phyloP scores from a whole-genome alignment of 768 basidiomycete genomes.

The Lyophyllum shimeji region DNA sequence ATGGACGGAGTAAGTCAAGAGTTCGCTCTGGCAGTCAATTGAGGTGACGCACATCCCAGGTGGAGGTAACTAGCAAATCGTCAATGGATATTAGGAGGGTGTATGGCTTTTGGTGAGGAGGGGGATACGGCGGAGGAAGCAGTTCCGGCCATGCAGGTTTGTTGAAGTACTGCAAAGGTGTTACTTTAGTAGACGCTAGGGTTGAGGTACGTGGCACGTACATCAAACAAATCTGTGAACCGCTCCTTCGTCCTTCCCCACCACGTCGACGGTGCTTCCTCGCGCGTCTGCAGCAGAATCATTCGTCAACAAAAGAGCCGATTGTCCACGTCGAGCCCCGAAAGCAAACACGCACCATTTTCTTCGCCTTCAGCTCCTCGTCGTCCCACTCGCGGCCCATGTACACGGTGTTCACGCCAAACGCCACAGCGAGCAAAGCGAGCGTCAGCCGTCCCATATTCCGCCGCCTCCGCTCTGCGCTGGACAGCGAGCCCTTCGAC shows the following conservation, averaged over 20 bases:
- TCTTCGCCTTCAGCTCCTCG: constrained; percentile 65
- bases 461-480: constrained; percentile 71
- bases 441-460: constrained; percentile 55
- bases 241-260: constrained; percentile 66
- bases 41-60: constrained; percentile 84
- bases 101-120: constrained; percentile 85
- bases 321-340: not conserved
- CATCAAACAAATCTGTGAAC: constrained; percentile 67
- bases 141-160: constrained; percentile 94
- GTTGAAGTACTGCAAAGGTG: constrained; percentile 52
- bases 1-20: constrained; percentile 1
- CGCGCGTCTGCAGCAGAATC: constrained; percentile 43
- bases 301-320: not conserved
- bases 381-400: constrained; percentile 80
- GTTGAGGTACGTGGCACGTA: constrained; percentile 33
- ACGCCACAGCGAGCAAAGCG: constrained; percentile 51
- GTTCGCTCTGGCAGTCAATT: not conserved
- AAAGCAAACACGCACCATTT: constrained; percentile 48
- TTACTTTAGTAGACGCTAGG: not conserved
- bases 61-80: constrained; percentile 86
- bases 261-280: constrained; percentile 59
- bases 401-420: constrained; percentile 57
- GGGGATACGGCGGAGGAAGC: constrained; percentile 81
- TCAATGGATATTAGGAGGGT: constrained; percentile 91
- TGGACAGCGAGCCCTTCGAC: constrained; percentile 74